phyloP scores from a whole-genome alignment of 148 eudicot species.

The Persicaria maculosa region DNA sequence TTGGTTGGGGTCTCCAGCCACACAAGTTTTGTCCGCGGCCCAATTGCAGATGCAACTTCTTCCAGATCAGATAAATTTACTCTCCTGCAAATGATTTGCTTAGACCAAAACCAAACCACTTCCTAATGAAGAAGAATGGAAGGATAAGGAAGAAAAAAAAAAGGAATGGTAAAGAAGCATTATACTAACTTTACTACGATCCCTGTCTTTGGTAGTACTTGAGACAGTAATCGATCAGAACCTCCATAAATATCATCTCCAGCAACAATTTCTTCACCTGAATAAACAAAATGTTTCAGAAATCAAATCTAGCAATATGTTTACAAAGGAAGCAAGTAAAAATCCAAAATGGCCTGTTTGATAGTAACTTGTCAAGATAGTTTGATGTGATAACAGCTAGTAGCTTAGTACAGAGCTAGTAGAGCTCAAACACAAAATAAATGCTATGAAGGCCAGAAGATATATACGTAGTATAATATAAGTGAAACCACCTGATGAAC shows the following conservation, averaged over 20 bases:
- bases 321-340: constrained; percentile 2
- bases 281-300: constrained; percentile 12
- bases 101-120: neutral
- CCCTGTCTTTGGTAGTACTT: constrained; percentile 74
- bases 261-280: constrained; percentile 95
- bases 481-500: neutral
- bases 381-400: neutral
- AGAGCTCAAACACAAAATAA: neutral
- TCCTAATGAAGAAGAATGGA: neutral
- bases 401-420: neutral
- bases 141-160: too few relatives aligned
- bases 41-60: constrained; percentile 87
- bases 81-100: constrained; percentile 30
- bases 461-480: too few relatives aligned
- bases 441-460: neutral
- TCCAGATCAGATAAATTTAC: constrained; percentile 68
- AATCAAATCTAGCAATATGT: neutral
- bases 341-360: neutral
- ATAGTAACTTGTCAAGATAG: neutral
- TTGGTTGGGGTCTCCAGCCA: constrained; percentile 99
- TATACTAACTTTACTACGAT: constrained; percentile 74
- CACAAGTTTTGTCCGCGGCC: constrained; percentile 85
- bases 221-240: constrained; percentile 86
- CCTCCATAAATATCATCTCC: constrained; percentile 98
- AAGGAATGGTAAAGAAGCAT: constrained; percentile 4